Evolutionary conservation across 2,329 filamentous ascomycete species (phyloP), one percentile per base, ranked within the genome.

Genomic region (Phoma sp.): DNA sequence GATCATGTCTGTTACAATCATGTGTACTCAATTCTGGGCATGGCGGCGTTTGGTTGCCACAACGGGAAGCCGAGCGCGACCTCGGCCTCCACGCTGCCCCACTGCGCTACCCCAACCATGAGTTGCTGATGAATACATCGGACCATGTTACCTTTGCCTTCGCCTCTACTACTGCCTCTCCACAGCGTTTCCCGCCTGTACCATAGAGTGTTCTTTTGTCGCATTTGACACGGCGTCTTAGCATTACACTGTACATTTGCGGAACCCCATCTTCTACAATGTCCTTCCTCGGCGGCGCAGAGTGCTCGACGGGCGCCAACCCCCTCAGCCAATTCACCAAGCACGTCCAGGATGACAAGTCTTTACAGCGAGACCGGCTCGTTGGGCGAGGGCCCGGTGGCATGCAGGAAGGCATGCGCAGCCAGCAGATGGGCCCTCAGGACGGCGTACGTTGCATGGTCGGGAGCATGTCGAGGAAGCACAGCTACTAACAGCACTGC

Each of bases 321-420:
- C 95, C 96, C 53, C 87, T 99, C 69, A 93, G 91, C 73, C 95
- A 98, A 81, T 96, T 99, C 76, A 91, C 93, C 61, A 99, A 99
- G 78, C 93, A 97, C 77, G 91, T 95, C 52, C 90, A 96, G 72
- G 91, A 96, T 83, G 95, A 99, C 80, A 96, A 93, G 78, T 95
- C 90, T 53, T 81, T 98, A 53, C 95, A 98, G 78, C 85, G 93
- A 69, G 95, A 99, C 76, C 86, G 95, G 55, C 82, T 98, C 58
- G 87, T 90, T 56, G 91, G 90, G 59, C 82, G 88, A 62, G 87
- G 86, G 0, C 88, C 90, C 0, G 86, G 84, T 38, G 87, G 84
- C 7, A 80, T 89, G 68, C 83, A 90, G 68, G 89, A 90, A 72
- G 86, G 89, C 67, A 93, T 96, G 80, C 85, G 91, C 60, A 93